Base-by-base conservation (phyloP, 768 basidiomycete genomes). In the Mrakia frigida region DNA sequence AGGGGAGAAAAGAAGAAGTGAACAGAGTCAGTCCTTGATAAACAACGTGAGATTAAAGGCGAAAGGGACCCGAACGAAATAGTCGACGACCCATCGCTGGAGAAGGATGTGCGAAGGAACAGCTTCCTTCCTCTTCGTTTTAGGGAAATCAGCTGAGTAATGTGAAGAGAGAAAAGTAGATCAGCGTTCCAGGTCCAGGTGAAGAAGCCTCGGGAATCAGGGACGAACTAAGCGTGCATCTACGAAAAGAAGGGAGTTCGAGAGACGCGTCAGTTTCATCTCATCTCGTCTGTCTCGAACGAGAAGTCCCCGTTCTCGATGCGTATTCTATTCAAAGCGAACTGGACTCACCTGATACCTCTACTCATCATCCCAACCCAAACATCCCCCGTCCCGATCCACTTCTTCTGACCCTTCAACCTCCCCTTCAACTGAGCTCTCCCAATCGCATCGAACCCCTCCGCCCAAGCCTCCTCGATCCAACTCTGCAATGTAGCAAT, bases 311-410 rank as follows among this genome's bases (percentile, higher is more conserved):
- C 21, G 16, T 3, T 21, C 18, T 21, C 70, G 21, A 46, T n/a
- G 11, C 37, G n/a, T n/a, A 71, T 28, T 21, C 7, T 31, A 3
- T 18, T 63, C 73, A 18, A 3, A 52, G 33, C 21, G 9, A 35
- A 3, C 2, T 39, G 33, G 10, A 74, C 73, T 52, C 52, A 77
- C 63, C 59, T 61, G 28, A 77, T 73, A 6, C 76, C 76, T 43
- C 31, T 35, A 21, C 14, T 67, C 70, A 52, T 77, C 21, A 73
- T 41, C 25, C 63, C 76, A 13, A 73, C 76, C 76, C 76, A 77
- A 23, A 77, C 43, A 39, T 77, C 76, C 31, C 60, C 70, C 63
- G 76, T 59, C 11, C 76, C 76, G 21, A 77, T 77, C 76, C 76
- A 77, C 56, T 68, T 77, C 43, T 25, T 73, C 39, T 28, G 33